Base-by-base conservation (phyloP, 192 early-diverging fungal species). In the Umbelopsis ramanniana region DNA sequence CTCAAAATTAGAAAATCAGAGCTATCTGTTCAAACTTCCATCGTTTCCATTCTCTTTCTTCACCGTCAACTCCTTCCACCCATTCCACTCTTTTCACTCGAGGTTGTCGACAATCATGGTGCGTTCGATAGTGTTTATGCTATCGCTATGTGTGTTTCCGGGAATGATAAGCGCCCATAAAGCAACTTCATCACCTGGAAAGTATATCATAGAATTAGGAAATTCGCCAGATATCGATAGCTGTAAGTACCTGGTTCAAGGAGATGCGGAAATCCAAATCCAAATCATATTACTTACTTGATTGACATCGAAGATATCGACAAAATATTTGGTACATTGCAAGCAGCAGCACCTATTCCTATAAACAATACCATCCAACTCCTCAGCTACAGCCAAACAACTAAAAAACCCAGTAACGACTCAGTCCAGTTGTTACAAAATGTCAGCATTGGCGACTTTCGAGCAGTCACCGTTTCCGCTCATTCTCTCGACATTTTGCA, bases 1-100 rank as follows among this genome's bases (percentile, higher is more conserved):
- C 40, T 43, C 40, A 50, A 50, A 50, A 50, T 50, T n/a, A n/a
- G 48, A 50, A 50, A 50, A 50, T 50, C 40, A 43, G 8, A 43
- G 11, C 40, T 43, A 43, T 43, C 8, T 6, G 8, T 8, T 40
- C 38, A 40, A 6, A 3, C 38, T 43, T 43, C 40, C 6, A 43
- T 12, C 40, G 40, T 43, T 43, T 43, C 40, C 6, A 43, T 50
- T 17, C n/a, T 17, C 48, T 50, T 50, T 50, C 48, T 50, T 50
- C 15, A n/a, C 48, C 48, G 15, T 15, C n/a, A 21, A 10, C 15
- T 50, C 9, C 15, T n/a, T 19, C 48, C 9, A n/a, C 48, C 48
- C 48, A 50, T 50, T 50, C 48, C 48, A 50, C 15, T 50, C 48
- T 50, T 50, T 21, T 50, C n/a, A 19, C 6, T 21, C 48, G 14